These are phyloP conservation scores for Sphaerulina musiva DNA, from an alignment of 2,329 filamentous ascomycete genomes.

Conservation along the genomic window DNA sequence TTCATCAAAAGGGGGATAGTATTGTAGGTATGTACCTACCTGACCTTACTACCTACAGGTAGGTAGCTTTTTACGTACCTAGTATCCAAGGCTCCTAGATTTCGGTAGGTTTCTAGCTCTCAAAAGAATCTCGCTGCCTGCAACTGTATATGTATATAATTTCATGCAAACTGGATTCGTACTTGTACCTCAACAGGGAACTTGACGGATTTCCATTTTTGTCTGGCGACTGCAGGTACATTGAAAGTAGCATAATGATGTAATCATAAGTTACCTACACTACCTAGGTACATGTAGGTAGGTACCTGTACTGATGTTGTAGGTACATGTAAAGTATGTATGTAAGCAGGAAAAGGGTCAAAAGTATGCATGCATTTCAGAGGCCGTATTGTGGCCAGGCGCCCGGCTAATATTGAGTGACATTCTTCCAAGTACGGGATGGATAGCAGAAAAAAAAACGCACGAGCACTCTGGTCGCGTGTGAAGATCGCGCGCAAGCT, in stretches of 20 bases:
- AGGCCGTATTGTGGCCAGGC: neutral
- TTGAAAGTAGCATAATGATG: too few relatives aligned
- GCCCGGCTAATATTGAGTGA: neutral
- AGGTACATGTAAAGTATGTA: too few relatives aligned
- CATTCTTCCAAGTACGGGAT: neutral
- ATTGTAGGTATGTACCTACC: neutral
- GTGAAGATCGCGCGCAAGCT: neutral
- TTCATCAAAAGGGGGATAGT: neutral
- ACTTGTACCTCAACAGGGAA: too few relatives aligned
- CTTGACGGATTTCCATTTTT: too few relatives aligned
- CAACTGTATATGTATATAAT: neutral
- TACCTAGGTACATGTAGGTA: too few relatives aligned
- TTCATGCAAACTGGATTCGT: neutral
- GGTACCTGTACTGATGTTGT: too few relatives aligned
- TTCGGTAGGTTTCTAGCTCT: neutral
- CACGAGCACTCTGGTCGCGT: slow-evolving; percentile 6
- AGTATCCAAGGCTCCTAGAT: too few relatives aligned
- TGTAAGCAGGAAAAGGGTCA: neutral
- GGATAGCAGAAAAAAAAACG: neutral
- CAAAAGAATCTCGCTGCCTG: neutral
- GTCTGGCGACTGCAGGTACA: too few relatives aligned
- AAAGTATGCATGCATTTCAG: neutral
- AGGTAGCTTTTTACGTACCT: too few relatives aligned
- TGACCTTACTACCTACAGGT: too few relatives aligned
- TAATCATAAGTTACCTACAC: too few relatives aligned